A percentile compares a stretch with the other conserved stretches of the same genome.
Evolutionary conservation across 352 stramenopile genomes (phyloP).

Genomic region (Globisporangium abappressorium): DNA sequence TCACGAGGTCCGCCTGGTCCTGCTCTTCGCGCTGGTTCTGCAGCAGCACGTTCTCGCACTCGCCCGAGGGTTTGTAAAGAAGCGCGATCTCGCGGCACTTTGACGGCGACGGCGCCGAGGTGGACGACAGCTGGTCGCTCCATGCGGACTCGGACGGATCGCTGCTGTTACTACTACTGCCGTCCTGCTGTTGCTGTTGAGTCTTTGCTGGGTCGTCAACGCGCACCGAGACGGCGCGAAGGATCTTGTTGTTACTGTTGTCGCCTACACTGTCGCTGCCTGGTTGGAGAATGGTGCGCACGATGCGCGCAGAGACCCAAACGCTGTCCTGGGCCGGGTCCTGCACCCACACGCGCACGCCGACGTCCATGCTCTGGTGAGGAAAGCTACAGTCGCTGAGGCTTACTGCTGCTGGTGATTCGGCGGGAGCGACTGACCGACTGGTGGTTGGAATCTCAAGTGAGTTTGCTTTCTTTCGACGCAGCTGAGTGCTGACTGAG

Average conservation of each 20-base stretch:
- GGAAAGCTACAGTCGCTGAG: neutral
- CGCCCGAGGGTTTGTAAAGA: constrained; percentile 30
- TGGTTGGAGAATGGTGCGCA: constrained; percentile 10
- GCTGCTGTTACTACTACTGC: neutral
- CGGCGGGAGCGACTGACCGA: neutral
- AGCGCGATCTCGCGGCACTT: constrained; percentile 37
- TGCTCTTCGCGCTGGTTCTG: constrained; percentile 63
- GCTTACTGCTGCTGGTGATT: neutral
- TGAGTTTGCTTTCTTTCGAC: neutral
- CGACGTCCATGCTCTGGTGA: constrained; percentile 55
- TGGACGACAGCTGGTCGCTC: constrained; percentile 10
- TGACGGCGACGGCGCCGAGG: constrained; percentile 10
- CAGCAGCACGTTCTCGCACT: constrained; percentile 68
- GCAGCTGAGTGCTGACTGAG: neutral
- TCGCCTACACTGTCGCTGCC: neutral
- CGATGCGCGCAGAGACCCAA: constrained; percentile 56
- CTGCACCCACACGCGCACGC: constrained; percentile 66
- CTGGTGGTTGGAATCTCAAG: constrained; percentile 5
- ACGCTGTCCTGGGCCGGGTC: constrained; percentile 48
- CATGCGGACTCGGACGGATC: neutral
- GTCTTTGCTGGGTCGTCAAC: neutral
- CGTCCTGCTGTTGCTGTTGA: neutral
- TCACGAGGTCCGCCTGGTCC: constrained; percentile 72
- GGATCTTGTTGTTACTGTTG: neutral
- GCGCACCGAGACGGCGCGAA: constrained; percentile 11